Evolutionary conservation across 2,329 filamentous ascomycete species (phyloP), one percentile per base, ranked within the genome.

Genomic region (Cryphonectria naterciae): DNA sequence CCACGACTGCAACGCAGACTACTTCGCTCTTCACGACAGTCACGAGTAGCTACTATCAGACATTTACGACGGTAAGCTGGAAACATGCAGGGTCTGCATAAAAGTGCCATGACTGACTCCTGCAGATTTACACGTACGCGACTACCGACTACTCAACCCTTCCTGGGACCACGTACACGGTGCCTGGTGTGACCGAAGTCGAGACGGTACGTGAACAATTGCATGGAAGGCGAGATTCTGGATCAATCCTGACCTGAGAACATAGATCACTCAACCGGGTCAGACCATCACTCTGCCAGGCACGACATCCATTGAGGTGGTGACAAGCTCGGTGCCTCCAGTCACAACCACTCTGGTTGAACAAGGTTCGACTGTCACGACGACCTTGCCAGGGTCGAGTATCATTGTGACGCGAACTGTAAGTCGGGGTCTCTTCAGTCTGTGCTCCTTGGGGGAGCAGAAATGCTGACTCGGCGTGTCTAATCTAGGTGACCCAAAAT

Each of bases 341-440:
- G 68, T 74, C n/a, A 77, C 76, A n/a, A 74, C 74, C 19, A 79
- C 77, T 5, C 39, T 75, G 2, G 76, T 73, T 4, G 67, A 74
- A 58, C 68, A 72, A 35, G 77, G 77, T 3, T 73, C 68, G 11
- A 75, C 74, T 1, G 60, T 75, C 54, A 77, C 73, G 0, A 71
- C 66, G 17, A 72, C 72, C 15, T 66, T 77, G n/a, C 76, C 76
- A 15, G 76, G 72, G 1, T 76, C 75, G 19, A 75, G 73, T 8
- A 62, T 74, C 28, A 77, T 75, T 4, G 35, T 74, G 17, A 76
- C 75, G 54, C 15, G 67, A 68, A 68, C 66, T 39, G 66, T 58
- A 58, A 32, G 54, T 58, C 5, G 28, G 54, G 6, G 5, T 32
- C 13, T 35, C 17, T 49, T n/a, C 19, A 49, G 5, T 28, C 1